These are phyloP conservation scores for Ophiocordyceps unilateralis DNA, from an alignment of 2,329 filamentous ascomycete species.

Conservation along the genomic window DNA sequence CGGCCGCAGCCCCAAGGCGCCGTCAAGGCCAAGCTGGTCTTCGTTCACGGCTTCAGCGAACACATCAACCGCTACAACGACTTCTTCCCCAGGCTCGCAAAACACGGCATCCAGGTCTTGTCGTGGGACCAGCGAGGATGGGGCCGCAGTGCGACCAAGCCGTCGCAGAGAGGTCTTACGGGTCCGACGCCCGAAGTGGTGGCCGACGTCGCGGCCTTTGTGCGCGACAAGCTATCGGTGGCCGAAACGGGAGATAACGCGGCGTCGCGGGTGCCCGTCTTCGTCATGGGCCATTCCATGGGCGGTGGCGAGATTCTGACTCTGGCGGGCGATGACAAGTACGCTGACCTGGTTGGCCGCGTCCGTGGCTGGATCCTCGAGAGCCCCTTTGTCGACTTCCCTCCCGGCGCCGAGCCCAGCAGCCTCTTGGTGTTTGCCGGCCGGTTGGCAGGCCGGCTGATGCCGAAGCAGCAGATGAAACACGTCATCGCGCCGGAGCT, in stretches of 20 bases:
- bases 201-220: constrained; percentile 61
- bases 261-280: constrained; percentile 36
- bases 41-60: constrained; percentile 83
- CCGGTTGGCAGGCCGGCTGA: constrained; percentile 45
- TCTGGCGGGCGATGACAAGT: constrained; percentile 30
- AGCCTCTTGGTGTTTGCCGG: constrained; percentile 47
- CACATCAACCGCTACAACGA: constrained; percentile 62
- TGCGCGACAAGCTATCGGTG: constrained; percentile 38
- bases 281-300: constrained; percentile 85
- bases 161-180: constrained; percentile 50
- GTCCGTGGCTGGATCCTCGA: constrained; percentile 62
- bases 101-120: constrained; percentile 56
- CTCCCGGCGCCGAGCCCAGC: constrained; percentile 45
- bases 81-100: constrained; percentile 55
- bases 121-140: constrained; percentile 79
- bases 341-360: constrained; percentile 35
- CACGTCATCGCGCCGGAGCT: constrained; percentile 46
- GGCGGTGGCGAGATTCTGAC: constrained; percentile 64
- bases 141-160: constrained; percentile 52
- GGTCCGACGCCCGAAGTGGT: constrained; percentile 60
- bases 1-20: constrained; percentile 7
- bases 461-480: constrained; percentile 51
- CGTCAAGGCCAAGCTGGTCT: constrained; percentile 54
- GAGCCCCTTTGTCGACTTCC: constrained; percentile 62
- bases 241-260: background rate